Evolutionary conservation across 1,284 basidiomycete genomes (phyloP), one percentile per base, ranked within the genome.

Genomic region (Inonotus hispidus): DNA sequence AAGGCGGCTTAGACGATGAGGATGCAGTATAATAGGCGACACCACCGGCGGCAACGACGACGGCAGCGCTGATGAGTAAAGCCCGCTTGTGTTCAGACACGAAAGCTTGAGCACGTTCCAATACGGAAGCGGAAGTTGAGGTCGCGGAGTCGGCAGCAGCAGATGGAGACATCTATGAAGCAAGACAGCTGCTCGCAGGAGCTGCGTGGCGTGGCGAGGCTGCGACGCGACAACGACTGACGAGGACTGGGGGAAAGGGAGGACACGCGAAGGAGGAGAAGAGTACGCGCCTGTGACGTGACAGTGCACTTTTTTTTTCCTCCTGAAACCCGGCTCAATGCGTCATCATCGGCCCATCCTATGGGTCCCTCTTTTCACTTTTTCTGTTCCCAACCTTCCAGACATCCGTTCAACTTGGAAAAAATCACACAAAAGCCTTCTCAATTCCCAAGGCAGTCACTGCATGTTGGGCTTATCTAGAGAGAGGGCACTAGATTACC

Each of bases 31-130:
- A 91, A 74, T 93, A 93, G 27, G 85, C 88, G 53, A 84, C 87
- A 53, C 88, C 91, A 56, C 88, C 89, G 43, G 84, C 86, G 52
- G 87, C 92, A 64, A 89, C 76, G 53, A 85, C 84, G 39, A 86
- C 87, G 0, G 87, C 88, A 0, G 85, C 87, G 0, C 85, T 84
- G 63, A 90, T 74, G 56, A 91, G 69, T 37, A 93, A 73, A 7
- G 82, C 83, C 66, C 84, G 84, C 75, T 83, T 90, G 76, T 93
- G 82, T 67, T 90, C 87, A 0, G 83, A 78, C 65, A 93, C 81
- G 70, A 90, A 91, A 68, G 77, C 74, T 56, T 87, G 83, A 14
- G 88, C 76, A 68, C 87, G 85, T 66, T 88, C 85, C 62, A 86
- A 67, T 70, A 77, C 68, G 66, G 62, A 61, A 21, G 32, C 54